Base-by-base conservation (phyloP, 768 basidiomycete species). In the Tulasnella sp. region DNA sequence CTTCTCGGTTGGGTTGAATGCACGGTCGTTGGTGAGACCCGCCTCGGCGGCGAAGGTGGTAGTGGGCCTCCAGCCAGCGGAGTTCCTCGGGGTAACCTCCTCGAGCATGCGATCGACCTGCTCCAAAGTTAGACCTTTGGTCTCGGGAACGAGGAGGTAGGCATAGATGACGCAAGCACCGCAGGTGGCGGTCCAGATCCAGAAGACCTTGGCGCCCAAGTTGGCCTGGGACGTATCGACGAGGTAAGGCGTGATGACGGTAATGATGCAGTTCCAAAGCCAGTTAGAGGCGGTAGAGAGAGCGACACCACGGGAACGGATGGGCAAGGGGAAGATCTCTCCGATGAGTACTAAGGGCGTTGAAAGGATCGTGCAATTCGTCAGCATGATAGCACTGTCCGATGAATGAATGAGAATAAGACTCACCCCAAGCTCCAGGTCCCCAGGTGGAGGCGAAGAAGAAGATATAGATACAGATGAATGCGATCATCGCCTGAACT, bases 61-160 rank as follows among this genome's bases (percentile, higher is more conserved):
- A n/a, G n/a, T n/a, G n/a, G n/a, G n/a, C n/a, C n/a, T n/a, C n/a
- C n/a, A n/a, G n/a, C n/a, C n/a, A n/a, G n/a, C n/a, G n/a, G 82
- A 83, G 38, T 75, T 72, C 63, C 77, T 59, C n/a, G 82, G 81
- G 4, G 74, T 77, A 46, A 80, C 38, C n/a, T 53, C 34, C 15
- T 41, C 29, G 34, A 31, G 38, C 22, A 53, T 27, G 12, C 24
- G 17, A 31, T 53, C 52, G 31, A 53, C 38, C 75, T 85, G 83
- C 72, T 88, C 86, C 62, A 87, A 69, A 55, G 80, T 80, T 21
- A 89, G 77, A 10, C 86, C 85, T 68, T 80, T 88, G 22, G 84
- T 89, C 74, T 91, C 89, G 21, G 87, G 87, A 49, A 91, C 79
- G 68, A 82, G 79, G 55, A 87, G 70, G 69, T 82, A 86, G 15